Evolutionary conservation across 176 grass and related monocot genomes (phyloP).

Genomic region (Cenchrus fungigraminus): DNA sequence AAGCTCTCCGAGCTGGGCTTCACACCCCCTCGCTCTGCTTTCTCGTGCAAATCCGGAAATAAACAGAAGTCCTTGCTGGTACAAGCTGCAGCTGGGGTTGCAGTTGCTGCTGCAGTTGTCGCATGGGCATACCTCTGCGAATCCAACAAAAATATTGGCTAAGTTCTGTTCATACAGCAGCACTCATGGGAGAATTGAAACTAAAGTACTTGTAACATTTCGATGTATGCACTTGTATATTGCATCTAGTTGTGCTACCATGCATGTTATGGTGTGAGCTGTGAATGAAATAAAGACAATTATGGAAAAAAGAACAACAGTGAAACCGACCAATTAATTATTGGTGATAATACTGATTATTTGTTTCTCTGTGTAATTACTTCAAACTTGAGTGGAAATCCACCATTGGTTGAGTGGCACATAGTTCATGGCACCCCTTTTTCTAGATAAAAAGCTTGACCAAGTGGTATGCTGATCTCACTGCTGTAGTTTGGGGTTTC

Average conservation of each 20-base stretch:
- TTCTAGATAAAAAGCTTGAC: too few species aligned
- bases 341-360: too few species aligned
- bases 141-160: conserved; percentile 40
- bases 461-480: too few species aligned
- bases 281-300: conserved; percentile 17
- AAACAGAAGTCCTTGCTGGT: conserved; percentile 14
- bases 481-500: too few species aligned
- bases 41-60: neutral
- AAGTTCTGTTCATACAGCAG: neutral
- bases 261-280: neutral
- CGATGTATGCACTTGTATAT: neutral
- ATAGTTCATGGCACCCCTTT: too few species aligned
- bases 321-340: too few species aligned
- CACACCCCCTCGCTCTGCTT: conserved; percentile 40
- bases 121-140: conserved; percentile 42
- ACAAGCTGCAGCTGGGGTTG: conserved; percentile 37
- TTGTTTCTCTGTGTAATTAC: too few species aligned
- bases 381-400: too few species aligned
- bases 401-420: too few species aligned
- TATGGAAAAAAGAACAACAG: neutral
- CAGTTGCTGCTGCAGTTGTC: conserved; percentile 43
- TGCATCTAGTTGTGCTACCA: neutral
- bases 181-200: neutral
- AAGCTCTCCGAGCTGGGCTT: conserved; percentile 71
- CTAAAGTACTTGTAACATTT: neutral